Base-by-base conservation (phyloP, 768 basidiomycete species). In the Naganishia randhawae region DNA sequence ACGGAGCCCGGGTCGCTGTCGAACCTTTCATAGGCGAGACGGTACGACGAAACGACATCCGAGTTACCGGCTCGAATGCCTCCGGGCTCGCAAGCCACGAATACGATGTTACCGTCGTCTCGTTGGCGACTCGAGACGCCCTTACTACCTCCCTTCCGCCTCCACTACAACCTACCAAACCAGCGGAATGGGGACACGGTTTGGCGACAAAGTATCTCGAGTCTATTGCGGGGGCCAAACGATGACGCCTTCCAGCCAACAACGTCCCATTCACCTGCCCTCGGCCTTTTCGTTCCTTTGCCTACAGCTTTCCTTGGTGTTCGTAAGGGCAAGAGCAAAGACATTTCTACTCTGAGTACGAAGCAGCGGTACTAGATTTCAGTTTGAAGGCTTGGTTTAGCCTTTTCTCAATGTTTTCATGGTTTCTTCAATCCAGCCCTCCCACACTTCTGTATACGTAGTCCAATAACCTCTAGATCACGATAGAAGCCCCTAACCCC, bases 51-150 rank as follows among this genome's bases (percentile, higher is more conserved):
- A 63, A 35, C 19, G 61, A 63, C 27, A 39, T 63, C 61, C 35
- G 42, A n/a, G 25, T 63, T 17, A 29, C 32, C 2, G 61, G 61
- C 8, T 14, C 13, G 19, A n/a, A 41, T 17, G 7, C 8, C 13
- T 29, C 33, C 22, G 61, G 61, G 3, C 2, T 48, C 2, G 29
- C 35, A 17, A 32, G 25, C n/a, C n/a, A n/a, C n/a, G n/a, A n/a
- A n/a, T n/a, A n/a, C n/a, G n/a, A n/a, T n/a, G n/a, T n/a, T n/a
- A 63, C 61, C 17, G 61, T 63, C 14, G 61, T 63, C 61, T 39
- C 35, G n/a, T 5, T 63, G 61, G 35, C 61, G 3, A 22, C 35
- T 63, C 61, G 31, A 41, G 61, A 63, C 17, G n/a, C 61, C 17
- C 22, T 16, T 16, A 2, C 1, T 22, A 29, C 41, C 61, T 9